Evolutionary conservation across 208 protist species (phyloP), one percentile per base, ranked within the genome.

Genomic region (Crithidia mellificae): DNA sequence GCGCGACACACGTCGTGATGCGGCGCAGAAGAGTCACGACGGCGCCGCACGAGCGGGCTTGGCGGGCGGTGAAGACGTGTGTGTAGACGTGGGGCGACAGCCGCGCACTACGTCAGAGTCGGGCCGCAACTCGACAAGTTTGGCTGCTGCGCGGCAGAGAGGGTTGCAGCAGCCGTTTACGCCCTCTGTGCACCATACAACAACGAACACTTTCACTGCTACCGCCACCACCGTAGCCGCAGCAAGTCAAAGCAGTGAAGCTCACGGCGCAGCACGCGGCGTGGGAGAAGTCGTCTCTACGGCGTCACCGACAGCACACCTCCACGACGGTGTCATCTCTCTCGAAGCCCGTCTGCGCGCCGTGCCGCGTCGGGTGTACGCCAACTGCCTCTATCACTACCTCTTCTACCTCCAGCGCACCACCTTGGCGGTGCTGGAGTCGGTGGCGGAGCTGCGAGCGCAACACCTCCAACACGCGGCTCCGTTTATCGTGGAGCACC

Each of bases 401-500:
- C 44, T 85, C 30, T 66, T 55, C 24, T 53, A 78, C 24, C 47
- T 85, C 1, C 83, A 88, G 59, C 62, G 50, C 6, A 65, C 68
- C 1, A 83, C 78, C 7, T 53, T 85, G 22, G 75, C 39, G 19
- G 72, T 88, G 39, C 49, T 85, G 19, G 65, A 81, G 57, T 59
- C 56, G 14, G 62, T 88, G 0, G 43, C 17, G 17, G 52, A 19
- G 22, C 58, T 53, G 12, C 83, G 83, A 53, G 47, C 66, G 27
- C 19, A 57, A 19, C 46, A 61, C 38, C 70, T 83, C 14, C 51
- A 32, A 25, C 63, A 62, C 36, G 38, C 49, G 17, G 61, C 69
- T 15, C 83, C 83, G 9, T 80, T 85, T 66, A 49, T 81, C 0
- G 49, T 82, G n/a, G 69, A 81, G 15, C 61, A 67, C 29, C 49